Conservation (phyloP, 2,329 filamentous ascomycete species). For the Ophiocordyceps robertsii region DNA sequence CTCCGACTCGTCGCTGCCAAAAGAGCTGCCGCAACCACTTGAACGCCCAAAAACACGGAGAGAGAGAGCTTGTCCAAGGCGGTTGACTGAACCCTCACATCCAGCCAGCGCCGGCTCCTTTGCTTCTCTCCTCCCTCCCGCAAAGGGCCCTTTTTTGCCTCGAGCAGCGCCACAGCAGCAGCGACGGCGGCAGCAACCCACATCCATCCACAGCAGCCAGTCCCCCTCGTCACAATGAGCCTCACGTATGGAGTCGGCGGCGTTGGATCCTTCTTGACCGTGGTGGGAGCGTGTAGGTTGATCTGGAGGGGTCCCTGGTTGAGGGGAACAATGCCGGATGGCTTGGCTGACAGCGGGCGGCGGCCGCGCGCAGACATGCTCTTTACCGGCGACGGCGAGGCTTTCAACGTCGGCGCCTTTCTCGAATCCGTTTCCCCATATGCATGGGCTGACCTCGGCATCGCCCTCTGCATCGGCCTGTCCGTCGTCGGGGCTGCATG, state of each 20-base stretch:
- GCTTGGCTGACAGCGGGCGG: too few relatives aligned
- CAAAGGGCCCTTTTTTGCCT: too few relatives aligned
- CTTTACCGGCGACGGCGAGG: slow-evolving; percentile 90
- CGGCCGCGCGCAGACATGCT: slow-evolving; percentile 66
- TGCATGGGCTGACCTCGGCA: slow-evolving; percentile 82
- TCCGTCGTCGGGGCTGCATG: slow-evolving; percentile 96
- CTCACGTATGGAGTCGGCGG: slow-evolving; percentile 57
- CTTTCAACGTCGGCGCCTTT: slow-evolving; percentile 94
- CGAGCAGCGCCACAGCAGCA: too few relatives aligned
- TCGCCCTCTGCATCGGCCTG: slow-evolving; percentile 86
- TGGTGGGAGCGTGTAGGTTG: slow-evolving; percentile 66
- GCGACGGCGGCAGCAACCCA: neutral
- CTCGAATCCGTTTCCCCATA: slow-evolving; percentile 90
- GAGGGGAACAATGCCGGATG: slow-evolving; percentile 1
- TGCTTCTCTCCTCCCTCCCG: neutral
- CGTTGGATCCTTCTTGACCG: slow-evolving; percentile 51
- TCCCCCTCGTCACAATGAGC: slow-evolving; percentile 43
- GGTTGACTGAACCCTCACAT: neutral
- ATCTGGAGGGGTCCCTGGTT: slow-evolving; percentile 1
- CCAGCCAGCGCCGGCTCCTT: neutral
- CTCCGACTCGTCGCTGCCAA: neutral
- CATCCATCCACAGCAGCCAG: neutral
- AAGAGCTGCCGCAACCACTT: neutral
- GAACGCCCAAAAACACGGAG: neutral
- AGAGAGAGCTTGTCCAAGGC: neutral